Percentiles rank a stretch among this genome's conserved stretches.
Conservation (phyloP, 495 filamentous ascomycete genomes). For the Chaetomium cochliodes region DNA sequence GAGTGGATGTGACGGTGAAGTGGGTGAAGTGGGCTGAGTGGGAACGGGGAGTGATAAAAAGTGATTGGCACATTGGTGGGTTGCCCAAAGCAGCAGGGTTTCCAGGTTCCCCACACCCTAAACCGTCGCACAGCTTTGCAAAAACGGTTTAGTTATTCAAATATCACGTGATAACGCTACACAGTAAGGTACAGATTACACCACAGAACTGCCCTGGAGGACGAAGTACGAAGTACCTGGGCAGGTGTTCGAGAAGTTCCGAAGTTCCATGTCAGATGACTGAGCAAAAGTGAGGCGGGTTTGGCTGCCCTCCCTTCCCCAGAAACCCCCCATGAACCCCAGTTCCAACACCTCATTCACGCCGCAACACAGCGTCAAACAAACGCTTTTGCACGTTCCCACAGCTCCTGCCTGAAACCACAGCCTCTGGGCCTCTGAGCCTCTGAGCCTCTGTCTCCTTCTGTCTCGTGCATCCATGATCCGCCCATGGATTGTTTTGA, state of each 20-base stretch:
- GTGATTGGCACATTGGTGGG: no score
- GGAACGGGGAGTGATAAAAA: background rate
- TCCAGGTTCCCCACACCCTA: no score
- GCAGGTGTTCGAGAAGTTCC: slow-evolving; percentile 10
- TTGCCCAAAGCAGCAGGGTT: background rate
- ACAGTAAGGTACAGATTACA: no score
- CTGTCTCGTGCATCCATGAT: background rate
- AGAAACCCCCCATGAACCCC: background rate
- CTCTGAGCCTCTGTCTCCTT: background rate
- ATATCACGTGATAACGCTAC: slow-evolving; percentile 22
- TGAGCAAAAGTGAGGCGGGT: background rate
- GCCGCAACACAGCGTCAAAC: slow-evolving; percentile 17
- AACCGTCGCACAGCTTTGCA: no score
- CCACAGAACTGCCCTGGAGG: background rate
- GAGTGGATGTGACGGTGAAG: background rate
- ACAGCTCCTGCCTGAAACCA: slow-evolving; percentile 13
- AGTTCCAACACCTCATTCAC: background rate
- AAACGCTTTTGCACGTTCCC: background rate
- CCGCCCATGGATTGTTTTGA: slow-evolving; percentile 3
- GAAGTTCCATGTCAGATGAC: slow-evolving; percentile 10
- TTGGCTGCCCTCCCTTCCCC: background rate
- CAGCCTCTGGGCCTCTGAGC: slow-evolving; percentile 10
- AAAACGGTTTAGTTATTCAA: background rate
- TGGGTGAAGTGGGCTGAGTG: no score
- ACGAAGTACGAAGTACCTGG: no score